Evolutionary conservation across 108 stramenopile genomes (phyloP).

Genomic region (Mediolabrus comicus): DNA sequence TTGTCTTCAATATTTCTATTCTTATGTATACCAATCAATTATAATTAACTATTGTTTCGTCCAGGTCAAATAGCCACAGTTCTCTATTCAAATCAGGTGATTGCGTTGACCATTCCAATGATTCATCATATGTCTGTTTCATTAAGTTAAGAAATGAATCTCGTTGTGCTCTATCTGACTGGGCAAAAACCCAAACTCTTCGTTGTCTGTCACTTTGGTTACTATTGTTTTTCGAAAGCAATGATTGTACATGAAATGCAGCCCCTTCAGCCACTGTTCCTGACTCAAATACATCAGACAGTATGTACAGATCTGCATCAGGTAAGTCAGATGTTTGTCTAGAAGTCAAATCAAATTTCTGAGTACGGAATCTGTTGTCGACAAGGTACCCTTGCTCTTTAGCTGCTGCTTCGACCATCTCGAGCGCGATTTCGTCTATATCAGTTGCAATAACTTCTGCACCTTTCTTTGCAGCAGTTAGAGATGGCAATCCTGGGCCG

Average conservation of each 20-base stretch:
- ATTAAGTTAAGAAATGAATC: slow-evolving; percentile 53
- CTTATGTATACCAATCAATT: not conserved
- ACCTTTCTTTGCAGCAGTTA: slow-evolving; percentile 51
- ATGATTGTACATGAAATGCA: slow-evolving; percentile 40
- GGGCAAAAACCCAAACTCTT: slow-evolving; percentile 78
- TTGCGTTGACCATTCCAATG: slow-evolving; percentile 36
- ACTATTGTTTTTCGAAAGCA: slow-evolving; percentile 11
- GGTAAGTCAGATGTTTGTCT: slow-evolving; percentile 15
- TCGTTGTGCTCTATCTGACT: slow-evolving; percentile 73
- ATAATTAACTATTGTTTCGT: slow-evolving; percentile 58
- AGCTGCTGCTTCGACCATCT: slow-evolving; percentile 60
- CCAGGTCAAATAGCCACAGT: slow-evolving; percentile 64
- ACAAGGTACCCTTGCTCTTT: slow-evolving; percentile 46
- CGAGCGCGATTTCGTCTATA: slow-evolving; percentile 52
- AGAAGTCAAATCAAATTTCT: slow-evolving; percentile 49
- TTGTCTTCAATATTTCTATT: not conserved
- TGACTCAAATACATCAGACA: slow-evolving; percentile 82
- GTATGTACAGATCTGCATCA: slow-evolving; percentile 60
- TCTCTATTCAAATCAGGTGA: not conserved
- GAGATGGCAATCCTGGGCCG: slow-evolving; percentile 70
- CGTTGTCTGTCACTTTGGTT: not conserved
- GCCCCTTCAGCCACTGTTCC: slow-evolving; percentile 63
- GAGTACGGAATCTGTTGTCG: slow-evolving; percentile 29
- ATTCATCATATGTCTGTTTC: slow-evolving; percentile 3
- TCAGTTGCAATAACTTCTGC: slow-evolving; percentile 69